Base-by-base conservation (phyloP, 257 asterid species). In the Solanum acaule region DNA sequence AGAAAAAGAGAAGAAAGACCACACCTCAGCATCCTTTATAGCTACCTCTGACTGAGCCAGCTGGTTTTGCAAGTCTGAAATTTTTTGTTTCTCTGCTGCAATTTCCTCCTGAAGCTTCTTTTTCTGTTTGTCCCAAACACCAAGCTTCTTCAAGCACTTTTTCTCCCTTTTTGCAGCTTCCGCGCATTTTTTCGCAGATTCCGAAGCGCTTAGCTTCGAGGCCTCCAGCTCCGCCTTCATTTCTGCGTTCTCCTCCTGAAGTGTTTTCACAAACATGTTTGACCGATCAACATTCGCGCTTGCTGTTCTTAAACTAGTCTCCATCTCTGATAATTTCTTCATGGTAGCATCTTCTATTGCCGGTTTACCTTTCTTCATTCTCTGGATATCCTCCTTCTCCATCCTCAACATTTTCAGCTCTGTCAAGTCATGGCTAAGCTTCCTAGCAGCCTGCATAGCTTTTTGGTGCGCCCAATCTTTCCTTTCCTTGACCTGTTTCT, bases 391-490 rank as follows among this genome's bases (percentile, higher is more conserved):
- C 90, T 96, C 99, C 84, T 96, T 97, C 91, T 97, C 99, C 94
- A 94, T 94, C 93, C 97, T 94, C 92, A 97, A 79, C 90, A 82
- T 91, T 95, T 95, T 95, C 79, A 97, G 95, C 89, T 97, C 99
- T 2, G 96, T 97, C 91, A 96, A 92, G 91, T 97, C 99, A 88
- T 92, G 92, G 87, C 98, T 93, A 70, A 97, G 95, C 95, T 94
- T 97, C 84, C 96, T 92, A 18, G 99, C 99, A 83, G 99, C 99
- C 91, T 96, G 98, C 96, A 97, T 94, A 6, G 99, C 98, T 92
- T 96, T 97, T 89, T 96, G 95, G 87, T 95, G 98, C 25, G 98
- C 99, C 99, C 99, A 96, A 37, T 95, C 99, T 90, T 95, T 96
- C 27, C 96, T 91, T 83, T 97, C 99, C 92, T 94, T 94, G 77